These are phyloP conservation scores for Gloeophyllum trabeum DNA, from an alignment of 768 basidiomycete species.

Conservation along the genomic window DNA sequence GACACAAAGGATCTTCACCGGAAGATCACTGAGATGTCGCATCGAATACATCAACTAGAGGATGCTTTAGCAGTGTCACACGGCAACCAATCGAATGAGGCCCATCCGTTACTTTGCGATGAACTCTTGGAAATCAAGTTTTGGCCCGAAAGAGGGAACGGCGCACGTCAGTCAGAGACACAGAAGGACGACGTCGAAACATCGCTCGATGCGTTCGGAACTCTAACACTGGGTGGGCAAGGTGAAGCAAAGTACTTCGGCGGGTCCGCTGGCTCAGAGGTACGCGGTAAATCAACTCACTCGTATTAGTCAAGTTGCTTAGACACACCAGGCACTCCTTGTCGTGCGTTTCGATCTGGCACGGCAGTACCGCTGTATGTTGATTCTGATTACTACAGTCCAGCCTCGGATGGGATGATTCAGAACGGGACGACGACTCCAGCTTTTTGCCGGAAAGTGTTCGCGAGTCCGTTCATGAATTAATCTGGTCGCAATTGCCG, in stretches of 20 bases:
- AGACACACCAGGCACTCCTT: too few relatives aligned
- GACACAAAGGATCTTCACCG: slow-evolving; percentile 55
- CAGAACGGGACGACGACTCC: too few relatives aligned
- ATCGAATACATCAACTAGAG: slow-evolving; percentile 58
- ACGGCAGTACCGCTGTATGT: too few relatives aligned
- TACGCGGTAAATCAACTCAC: too few relatives aligned
- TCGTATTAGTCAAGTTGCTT: too few relatives aligned
- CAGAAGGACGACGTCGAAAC: slow-evolving; percentile 12
- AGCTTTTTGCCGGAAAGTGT: too few relatives aligned
- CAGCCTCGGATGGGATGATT: too few relatives aligned
- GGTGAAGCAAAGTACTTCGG: slow-evolving; percentile 68
- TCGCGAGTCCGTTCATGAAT: too few relatives aligned
- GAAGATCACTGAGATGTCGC: slow-evolving; percentile 57
- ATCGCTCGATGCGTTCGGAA: slow-evolving; percentile 49
- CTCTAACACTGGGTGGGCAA: slow-evolving; percentile 57
- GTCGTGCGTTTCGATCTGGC: too few relatives aligned
- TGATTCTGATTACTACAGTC: too few relatives aligned
- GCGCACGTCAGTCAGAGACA: slow-evolving; percentile 21
- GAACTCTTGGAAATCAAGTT: slow-evolving; percentile 46
- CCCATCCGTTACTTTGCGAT: slow-evolving; percentile 48
- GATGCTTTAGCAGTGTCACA: slow-evolving; percentile 57
- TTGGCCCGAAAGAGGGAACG: slow-evolving; percentile 36
- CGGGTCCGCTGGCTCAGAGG: slow-evolving; percentile 63
- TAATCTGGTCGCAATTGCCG: too few relatives aligned
- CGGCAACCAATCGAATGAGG: slow-evolving; percentile 38